Evolutionary conservation across 1,139 yeast species (phyloP).

Genomic region (Blastobotrys persicus): DNA sequence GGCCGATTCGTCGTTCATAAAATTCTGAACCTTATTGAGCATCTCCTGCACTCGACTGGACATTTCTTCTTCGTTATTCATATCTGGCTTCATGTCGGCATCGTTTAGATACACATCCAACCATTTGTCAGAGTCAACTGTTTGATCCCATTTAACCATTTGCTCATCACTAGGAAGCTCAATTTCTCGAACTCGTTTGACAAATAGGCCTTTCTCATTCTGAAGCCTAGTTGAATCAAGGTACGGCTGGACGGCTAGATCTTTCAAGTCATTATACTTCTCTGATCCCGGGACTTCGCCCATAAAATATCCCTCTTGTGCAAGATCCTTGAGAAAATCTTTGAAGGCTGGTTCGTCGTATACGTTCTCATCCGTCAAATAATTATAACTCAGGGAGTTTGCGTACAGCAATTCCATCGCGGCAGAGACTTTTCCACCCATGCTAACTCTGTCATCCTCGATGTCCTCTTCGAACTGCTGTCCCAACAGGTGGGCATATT

Average conservation of each 20-base stretch:
- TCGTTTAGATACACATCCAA: constrained; percentile 17
- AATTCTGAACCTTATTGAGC: constrained; percentile 16
- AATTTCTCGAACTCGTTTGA: constrained; percentile 11
- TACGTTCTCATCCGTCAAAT: constrained; percentile 8
- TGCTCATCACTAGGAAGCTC: constrained; percentile 25
- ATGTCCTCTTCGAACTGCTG: constrained; percentile 17
- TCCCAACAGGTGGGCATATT: constrained; percentile 27
- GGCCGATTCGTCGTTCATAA: constrained; percentile 15
- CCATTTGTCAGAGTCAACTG: constrained; percentile 31
- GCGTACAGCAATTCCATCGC: constrained; percentile 30
- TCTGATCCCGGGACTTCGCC: constrained; percentile 20
- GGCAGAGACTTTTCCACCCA: constrained; percentile 32
- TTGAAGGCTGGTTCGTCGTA: constrained; percentile 18
- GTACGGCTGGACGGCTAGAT: constrained; percentile 19
- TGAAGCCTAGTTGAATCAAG: constrained; percentile 16
- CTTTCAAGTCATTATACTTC: constrained; percentile 15
- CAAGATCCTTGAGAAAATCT: constrained; percentile 18
- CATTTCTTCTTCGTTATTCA: constrained; percentile 11
- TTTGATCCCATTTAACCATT: constrained; percentile 24
- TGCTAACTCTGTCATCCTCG: constrained; percentile 19
- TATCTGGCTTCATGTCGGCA: neutral
- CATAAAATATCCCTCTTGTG: constrained; percentile 23
- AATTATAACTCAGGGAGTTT: constrained; percentile 4
- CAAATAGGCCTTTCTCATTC: constrained; percentile 17
- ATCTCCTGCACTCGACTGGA: constrained; percentile 14